Conservation (phyloP, 2,329 filamentous ascomycete genomes). For the Microdochium nivale region DNA sequence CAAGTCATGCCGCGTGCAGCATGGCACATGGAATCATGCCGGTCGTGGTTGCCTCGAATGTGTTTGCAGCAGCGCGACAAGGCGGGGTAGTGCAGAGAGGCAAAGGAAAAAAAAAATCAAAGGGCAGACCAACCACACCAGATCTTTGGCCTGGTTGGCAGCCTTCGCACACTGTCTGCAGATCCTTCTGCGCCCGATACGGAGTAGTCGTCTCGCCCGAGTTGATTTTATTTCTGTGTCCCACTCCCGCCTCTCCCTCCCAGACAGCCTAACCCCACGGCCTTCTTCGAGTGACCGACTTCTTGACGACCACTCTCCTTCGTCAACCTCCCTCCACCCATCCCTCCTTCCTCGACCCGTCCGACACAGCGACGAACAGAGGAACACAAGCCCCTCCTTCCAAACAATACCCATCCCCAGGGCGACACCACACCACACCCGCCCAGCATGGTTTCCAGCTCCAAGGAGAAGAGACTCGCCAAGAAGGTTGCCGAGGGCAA, state of each 20-base stretch:
- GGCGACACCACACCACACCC: not conserved
- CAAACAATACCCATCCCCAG: not conserved
- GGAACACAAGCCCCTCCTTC: not conserved
- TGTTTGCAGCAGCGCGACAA: not conserved
- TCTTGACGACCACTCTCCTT: not conserved
- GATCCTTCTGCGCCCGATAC: not conserved
- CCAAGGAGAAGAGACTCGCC: slow-evolving; percentile 64
- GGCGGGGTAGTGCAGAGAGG: not conserved
- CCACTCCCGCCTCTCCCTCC: not conserved
- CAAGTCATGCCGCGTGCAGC: no score
- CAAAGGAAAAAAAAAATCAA: not conserved
- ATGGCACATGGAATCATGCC: no score
- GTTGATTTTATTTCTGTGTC: not conserved
- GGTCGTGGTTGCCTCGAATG: no score
- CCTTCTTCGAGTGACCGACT: not conserved
- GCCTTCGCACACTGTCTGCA: not conserved
- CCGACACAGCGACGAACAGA: not conserved
- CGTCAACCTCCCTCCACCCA: not conserved
- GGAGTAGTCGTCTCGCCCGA: not conserved
- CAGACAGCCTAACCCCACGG: not conserved
- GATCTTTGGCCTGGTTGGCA: not conserved
- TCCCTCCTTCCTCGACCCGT: not conserved
- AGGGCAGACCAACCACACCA: not conserved
- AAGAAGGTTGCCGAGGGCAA: slow-evolving; percentile 67
- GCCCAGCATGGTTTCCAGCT: slow-evolving; percentile 55